phyloP scores from a whole-genome alignment of 768 basidiomycete genomes.

The Tulasnella sp. region DNA sequence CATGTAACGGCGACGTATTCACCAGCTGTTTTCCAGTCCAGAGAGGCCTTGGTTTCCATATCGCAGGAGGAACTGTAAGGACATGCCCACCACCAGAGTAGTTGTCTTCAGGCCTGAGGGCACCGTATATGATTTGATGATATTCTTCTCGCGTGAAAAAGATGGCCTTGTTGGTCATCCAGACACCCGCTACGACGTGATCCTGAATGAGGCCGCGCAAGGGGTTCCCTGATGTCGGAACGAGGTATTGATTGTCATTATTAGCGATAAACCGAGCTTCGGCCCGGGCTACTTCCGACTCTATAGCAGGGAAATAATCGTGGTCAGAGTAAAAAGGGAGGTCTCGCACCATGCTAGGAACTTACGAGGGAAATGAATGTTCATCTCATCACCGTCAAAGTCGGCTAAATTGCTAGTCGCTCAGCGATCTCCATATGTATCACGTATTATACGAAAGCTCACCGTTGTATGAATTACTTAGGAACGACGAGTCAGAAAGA shows the following conservation, averaged over 20 bases:
- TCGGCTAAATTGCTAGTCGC: constrained; percentile 42
- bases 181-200: constrained; percentile 97
- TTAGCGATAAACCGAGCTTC: constrained; percentile 93
- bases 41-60: constrained; percentile 80
- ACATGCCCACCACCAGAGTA: constrained; percentile 53
- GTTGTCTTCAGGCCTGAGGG: constrained; percentile 73
- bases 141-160: constrained; percentile 96
- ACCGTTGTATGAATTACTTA: constrained; percentile 97
- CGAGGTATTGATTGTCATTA: constrained; percentile 98
- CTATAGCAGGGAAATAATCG: constrained; percentile 31
- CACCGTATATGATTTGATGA: constrained; percentile 90
- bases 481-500: constrained; percentile 5
- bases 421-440: constrained; percentile 18
- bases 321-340: constrained; percentile 1
- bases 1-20: constrained; percentile 23
- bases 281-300: constrained; percentile 89
- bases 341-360: constrained; percentile 18
- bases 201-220: constrained; percentile 97
- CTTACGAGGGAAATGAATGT: constrained; percentile 97
- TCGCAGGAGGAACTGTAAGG: constrained; percentile 74
- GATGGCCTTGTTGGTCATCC: constrained; percentile 93
- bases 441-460: constrained; percentile 22
- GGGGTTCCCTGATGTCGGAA: constrained; percentile 95
- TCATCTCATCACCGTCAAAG: constrained; percentile 98
- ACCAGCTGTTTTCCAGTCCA: constrained; percentile 99